phyloP scores from a whole-genome alignment of 352 stramenopile species.

The Phytophthora constricta region DNA sequence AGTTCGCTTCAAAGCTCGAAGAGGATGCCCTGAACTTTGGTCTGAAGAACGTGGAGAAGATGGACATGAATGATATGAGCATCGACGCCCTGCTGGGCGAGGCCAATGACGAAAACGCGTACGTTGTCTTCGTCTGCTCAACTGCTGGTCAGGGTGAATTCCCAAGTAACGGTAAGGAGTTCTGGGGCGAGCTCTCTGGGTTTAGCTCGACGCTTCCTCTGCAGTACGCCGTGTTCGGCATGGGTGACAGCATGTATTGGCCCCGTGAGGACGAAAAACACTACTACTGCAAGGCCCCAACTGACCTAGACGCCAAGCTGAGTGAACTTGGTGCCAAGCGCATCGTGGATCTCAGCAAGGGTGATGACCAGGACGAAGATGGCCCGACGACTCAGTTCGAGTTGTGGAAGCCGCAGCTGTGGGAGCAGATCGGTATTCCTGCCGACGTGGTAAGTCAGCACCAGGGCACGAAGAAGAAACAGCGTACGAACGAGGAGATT shows the following conservation, averaged over 20 bases:
- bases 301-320: constrained; percentile 77
- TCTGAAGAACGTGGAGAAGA: constrained; percentile 81
- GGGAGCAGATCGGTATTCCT: constrained; percentile 76
- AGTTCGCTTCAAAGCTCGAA: constrained; percentile 73
- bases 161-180: constrained; percentile 81
- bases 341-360: constrained; percentile 61
- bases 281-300: constrained; percentile 84
- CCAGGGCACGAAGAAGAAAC: constrained; percentile 63
- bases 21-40: constrained; percentile 76
- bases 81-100: constrained; percentile 74
- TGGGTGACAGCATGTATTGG: constrained; percentile 87
- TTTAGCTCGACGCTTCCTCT: constrained; percentile 68
- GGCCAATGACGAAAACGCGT: constrained; percentile 75
- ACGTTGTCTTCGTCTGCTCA: constrained; percentile 79
- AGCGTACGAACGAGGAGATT: constrained; percentile 87
- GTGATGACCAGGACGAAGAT: constrained; percentile 86
- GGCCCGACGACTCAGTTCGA: constrained; percentile 77
- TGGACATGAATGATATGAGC: constrained; percentile 85
- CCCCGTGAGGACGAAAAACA: constrained; percentile 81
- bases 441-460: constrained; percentile 54
- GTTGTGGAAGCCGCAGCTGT: constrained; percentile 76
- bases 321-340: constrained; percentile 76
- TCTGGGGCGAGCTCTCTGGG: constrained; percentile 69
- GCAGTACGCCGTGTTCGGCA: constrained; percentile 81
- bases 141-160: constrained; percentile 86